phyloP scores from a whole-genome alignment of 2,329 filamentous ascomycete species.

The Knufia petricola region DNA sequence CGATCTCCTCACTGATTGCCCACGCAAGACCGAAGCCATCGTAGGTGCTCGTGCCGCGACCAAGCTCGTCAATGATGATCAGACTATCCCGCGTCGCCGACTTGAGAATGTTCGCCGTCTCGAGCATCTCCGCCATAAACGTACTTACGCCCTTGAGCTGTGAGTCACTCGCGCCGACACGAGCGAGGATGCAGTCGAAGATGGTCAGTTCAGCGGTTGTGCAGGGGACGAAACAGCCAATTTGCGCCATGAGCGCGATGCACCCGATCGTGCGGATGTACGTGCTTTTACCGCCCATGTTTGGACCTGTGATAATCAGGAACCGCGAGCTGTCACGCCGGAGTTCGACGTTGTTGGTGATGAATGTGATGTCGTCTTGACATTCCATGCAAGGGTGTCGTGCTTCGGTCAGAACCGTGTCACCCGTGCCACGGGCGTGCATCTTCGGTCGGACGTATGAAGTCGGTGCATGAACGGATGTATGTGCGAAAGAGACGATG shows the following conservation, averaged over 20 bases:
- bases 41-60: conserved; percentile 92
- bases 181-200: conserved; percentile 92
- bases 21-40: conserved; percentile 98
- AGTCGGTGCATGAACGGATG: conserved; percentile 82
- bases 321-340: conserved; percentile 73
- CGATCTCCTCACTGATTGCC: conserved; percentile 96
- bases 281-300: conserved; percentile 98
- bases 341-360: conserved; percentile 89
- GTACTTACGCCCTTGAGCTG: conserved; percentile 97
- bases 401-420: conserved; percentile 83
- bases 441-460: conserved; percentile 87
- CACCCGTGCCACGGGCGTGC: conserved; percentile 75
- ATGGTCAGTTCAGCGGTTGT: conserved; percentile 83
- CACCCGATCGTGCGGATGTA: conserved; percentile 97
- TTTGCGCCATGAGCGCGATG: conserved; percentile 92
- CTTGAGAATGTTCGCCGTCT: conserved; percentile 97
- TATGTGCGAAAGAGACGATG: conserved; percentile 85
- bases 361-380: conserved; percentile 97
- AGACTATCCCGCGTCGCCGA: conserved; percentile 89
- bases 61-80: conserved; percentile 97
- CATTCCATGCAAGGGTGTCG: conserved; percentile 97
- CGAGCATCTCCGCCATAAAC: conserved; percentile 99
- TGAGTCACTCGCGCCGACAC: conserved; percentile 90
- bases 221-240: conserved; percentile 93
- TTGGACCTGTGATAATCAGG: conserved; percentile 91